Conservation (phyloP, 176 grass and related monocot species). For the Pharus latifolius region DNA sequence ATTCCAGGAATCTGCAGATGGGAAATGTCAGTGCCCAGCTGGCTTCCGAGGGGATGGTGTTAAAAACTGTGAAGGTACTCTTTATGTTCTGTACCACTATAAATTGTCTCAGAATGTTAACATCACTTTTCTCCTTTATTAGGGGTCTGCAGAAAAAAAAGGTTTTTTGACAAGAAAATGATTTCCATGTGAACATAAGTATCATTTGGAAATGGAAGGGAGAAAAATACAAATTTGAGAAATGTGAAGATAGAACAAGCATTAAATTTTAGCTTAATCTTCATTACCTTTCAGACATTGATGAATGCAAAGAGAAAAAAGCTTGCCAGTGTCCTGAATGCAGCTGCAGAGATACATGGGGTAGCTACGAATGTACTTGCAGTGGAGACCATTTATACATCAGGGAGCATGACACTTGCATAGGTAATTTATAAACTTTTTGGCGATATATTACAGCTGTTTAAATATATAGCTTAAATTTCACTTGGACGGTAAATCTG, state of each 20-base stretch:
- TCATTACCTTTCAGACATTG: conserved; percentile 36
- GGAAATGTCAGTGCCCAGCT: conserved; percentile 43
- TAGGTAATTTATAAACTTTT: conserved; percentile 34
- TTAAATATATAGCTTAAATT: background rate
- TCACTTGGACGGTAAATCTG: conserved; percentile 11
- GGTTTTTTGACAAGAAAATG: background rate
- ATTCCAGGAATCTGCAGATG: conserved; percentile 37
- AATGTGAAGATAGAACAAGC: background rate
- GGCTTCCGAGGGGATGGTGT: conserved; percentile 50
- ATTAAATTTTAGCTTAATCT: background rate
- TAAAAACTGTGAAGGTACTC: conserved; percentile 47
- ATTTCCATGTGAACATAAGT: background rate
- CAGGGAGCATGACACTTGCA: conserved; percentile 59
- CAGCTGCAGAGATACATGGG: conserved; percentile 63
- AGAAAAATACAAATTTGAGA: background rate
- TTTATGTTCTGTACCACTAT: background rate
- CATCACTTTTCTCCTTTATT: too few species aligned
- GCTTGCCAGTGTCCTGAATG: conserved; percentile 59
- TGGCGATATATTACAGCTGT: background rate
- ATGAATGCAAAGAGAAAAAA: conserved; percentile 63
- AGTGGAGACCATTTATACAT: conserved; percentile 53
- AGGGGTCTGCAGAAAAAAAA: background rate
- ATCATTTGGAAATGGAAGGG: background rate
- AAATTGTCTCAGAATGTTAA: background rate
- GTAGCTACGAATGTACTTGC: conserved; percentile 55